Evolutionary conservation across 2,329 filamentous ascomycete species (phyloP).

Genomic region (Emericellopsis atlantica): DNA sequence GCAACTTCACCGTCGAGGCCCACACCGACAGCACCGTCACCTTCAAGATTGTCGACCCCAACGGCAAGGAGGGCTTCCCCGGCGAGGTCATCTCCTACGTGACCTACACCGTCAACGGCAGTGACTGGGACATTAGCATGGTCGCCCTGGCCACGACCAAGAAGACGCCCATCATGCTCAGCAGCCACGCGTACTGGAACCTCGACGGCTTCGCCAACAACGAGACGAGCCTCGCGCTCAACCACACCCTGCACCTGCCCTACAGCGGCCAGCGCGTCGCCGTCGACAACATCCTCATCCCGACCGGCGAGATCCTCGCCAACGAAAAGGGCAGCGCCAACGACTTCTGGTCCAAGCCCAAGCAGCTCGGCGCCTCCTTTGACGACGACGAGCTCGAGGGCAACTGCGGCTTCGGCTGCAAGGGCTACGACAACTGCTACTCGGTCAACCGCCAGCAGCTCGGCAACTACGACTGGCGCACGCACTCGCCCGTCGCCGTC

Average conservation of each 20-base stretch:
- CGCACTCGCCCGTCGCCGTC: conserved; percentile 45
- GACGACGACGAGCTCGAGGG: conserved; percentile 46
- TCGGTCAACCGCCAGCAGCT: conserved; percentile 49
- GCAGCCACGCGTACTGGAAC: conserved; percentile 68
- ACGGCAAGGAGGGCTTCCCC: conserved; percentile 66
- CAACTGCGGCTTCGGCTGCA: conserved; percentile 74
- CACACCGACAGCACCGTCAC: conserved; percentile 57
- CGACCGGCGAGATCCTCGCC: conserved; percentile 62
- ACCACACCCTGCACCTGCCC: conserved; percentile 62
- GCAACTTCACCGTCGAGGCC: conserved; percentile 65
- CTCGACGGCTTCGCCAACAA: conserved; percentile 68
- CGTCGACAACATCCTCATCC: conserved; percentile 60
- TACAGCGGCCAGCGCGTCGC: conserved; percentile 58
- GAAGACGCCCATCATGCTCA: conserved; percentile 75
- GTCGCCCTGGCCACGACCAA: conserved; percentile 57
- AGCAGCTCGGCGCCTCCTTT: conserved; percentile 64
- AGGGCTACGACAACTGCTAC: conserved; percentile 68
- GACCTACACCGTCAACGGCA: conserved; percentile 56
- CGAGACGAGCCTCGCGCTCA: conserved; percentile 49
- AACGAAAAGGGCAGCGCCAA: conserved; percentile 58
- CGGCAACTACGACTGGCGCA: conserved; percentile 49
- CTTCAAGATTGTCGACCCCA: conserved; percentile 61
- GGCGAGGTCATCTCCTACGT: conserved; percentile 64
- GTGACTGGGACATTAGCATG: conserved; percentile 64
- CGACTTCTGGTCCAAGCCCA: conserved; percentile 72